Conservation (phyloP, 2,329 filamentous ascomycete species). For the Coniochaeta sp. region DNA sequence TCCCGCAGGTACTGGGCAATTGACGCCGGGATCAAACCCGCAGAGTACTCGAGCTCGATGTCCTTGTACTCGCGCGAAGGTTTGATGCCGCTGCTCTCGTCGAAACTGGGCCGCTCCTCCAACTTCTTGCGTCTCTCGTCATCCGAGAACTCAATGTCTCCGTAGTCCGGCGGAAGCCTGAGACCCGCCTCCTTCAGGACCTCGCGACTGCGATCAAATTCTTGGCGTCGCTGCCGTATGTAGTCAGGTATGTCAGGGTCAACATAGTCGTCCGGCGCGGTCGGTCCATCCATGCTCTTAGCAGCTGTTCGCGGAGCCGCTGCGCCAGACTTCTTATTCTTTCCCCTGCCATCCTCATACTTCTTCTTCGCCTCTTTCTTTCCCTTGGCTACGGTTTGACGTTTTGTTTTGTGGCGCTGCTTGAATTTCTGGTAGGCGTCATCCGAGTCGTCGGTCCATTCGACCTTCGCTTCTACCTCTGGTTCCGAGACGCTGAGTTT, state of each 20-base stretch:
- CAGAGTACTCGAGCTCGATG: slow-evolving; percentile 66
- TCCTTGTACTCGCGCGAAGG: slow-evolving; percentile 67
- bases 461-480: slow-evolving; percentile 30
- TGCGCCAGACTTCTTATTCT: background rate
- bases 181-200: slow-evolving; percentile 60
- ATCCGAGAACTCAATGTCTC: slow-evolving; percentile 69
- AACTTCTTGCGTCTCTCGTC: slow-evolving; percentile 38
- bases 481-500: slow-evolving; percentile 21
- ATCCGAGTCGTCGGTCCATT: slow-evolving; percentile 54
- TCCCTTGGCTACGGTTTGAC: slow-evolving; percentile 40
- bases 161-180: slow-evolving; percentile 69
- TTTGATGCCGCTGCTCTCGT: slow-evolving; percentile 43
- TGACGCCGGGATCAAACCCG: slow-evolving; percentile 75
- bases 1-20: slow-evolving; percentile 88
- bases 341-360: background rate
- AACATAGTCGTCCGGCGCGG: slow-evolving; percentile 18
- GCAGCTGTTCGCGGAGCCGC: slow-evolving; percentile 2
- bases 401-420: slow-evolving; percentile 39
- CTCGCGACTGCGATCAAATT: slow-evolving; percentile 58
- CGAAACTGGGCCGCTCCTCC: slow-evolving; percentile 64
- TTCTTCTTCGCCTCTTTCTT: slow-evolving; percentile 22
- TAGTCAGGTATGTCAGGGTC: slow-evolving; percentile 61
- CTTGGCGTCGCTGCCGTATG: slow-evolving; percentile 56
- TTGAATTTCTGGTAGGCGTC: slow-evolving; percentile 58
- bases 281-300: slow-evolving; percentile 5